A percentile compares a stretch with the other conserved stretches of the same genome.
phyloP scores from a whole-genome alignment of 2,329 filamentous ascomycete genomes.

The Fusarium solani-melongenae region DNA sequence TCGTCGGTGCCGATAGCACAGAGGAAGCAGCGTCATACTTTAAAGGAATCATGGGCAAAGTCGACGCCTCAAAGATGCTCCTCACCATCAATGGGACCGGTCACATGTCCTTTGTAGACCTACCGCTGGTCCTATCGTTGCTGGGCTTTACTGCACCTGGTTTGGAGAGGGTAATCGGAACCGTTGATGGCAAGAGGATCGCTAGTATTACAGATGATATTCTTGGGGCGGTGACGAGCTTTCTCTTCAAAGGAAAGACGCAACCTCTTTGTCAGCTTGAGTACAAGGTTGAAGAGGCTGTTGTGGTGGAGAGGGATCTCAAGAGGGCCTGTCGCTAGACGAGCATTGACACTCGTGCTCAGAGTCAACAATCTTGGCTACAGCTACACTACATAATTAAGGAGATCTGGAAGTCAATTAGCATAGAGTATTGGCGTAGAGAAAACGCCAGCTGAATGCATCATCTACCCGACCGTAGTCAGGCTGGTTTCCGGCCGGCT shows the following conservation, averaged over 20 bases:
- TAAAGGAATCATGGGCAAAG: slow-evolving; percentile 5
- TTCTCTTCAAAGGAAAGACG: slow-evolving; percentile 6
- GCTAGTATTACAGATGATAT: slow-evolving; percentile 1
- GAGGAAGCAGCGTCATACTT: slow-evolving; percentile 1
- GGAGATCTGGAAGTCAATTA: not conserved
- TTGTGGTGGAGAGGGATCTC: slow-evolving; percentile 3
- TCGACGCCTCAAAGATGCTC: slow-evolving; percentile 11
- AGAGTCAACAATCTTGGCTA: not conserved
- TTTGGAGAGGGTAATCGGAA: not conserved
- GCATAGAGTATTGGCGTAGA: too few relatives aligned
- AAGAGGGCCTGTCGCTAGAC: not conserved
- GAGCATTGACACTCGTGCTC: not conserved
- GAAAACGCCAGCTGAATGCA: too few relatives aligned
- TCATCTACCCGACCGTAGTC: not conserved
- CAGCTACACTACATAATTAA: not conserved
- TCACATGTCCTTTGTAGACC: slow-evolving; percentile 19
- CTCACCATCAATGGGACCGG: slow-evolving; percentile 4
- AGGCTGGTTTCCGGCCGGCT: not conserved
- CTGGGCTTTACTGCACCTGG: not conserved
- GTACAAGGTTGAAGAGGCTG: slow-evolving; percentile 2
- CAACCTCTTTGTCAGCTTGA: slow-evolving; percentile 2
- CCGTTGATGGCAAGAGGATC: slow-evolving; percentile 4
- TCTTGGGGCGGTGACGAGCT: slow-evolving; percentile 5
- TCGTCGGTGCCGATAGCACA: slow-evolving; percentile 4
- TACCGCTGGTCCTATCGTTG: slow-evolving; percentile 25